phyloP scores from a whole-genome alignment of 768 basidiomycete species.

The Xanthoconium stramineum region DNA sequence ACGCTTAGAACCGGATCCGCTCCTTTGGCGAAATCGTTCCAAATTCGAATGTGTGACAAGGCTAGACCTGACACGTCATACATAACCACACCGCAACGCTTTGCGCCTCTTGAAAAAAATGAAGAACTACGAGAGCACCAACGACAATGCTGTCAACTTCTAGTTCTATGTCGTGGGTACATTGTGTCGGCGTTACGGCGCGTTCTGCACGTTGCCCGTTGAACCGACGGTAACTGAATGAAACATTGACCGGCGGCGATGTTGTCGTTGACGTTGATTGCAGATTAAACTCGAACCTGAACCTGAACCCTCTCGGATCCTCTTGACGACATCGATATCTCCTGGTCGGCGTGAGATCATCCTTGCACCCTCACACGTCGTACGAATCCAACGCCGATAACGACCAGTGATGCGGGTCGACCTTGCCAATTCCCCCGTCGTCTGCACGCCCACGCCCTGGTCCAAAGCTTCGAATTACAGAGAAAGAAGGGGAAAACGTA shows the following conservation, averaged over 20 bases:
- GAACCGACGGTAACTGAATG: neutral
- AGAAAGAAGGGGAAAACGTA: neutral
- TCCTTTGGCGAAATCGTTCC: neutral
- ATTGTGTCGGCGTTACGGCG: neutral
- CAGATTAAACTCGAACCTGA: neutral
- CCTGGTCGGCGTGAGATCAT: neutral
- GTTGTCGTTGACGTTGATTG: neutral
- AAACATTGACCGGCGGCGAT: neutral
- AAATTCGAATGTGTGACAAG: neutral
- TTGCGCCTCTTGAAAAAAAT: neutral
- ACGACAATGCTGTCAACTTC: neutral
- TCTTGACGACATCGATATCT: neutral
- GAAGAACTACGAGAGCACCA: neutral
- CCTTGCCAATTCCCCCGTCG: neutral
- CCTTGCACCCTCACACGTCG: conserved; percentile 4
- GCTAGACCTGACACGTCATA: neutral
- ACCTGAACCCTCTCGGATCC: neutral
- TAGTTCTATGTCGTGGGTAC: too few relatives aligned
- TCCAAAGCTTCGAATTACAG: neutral
- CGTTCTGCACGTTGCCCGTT: neutral
- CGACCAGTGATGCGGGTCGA: neutral
- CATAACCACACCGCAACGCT: neutral
- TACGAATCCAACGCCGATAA: neutral
- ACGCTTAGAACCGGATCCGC: neutral
- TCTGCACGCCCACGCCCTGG: neutral